Conservation (phyloP, 2,329 filamentous ascomycete genomes). For the Magnaporthales sp. region DNA sequence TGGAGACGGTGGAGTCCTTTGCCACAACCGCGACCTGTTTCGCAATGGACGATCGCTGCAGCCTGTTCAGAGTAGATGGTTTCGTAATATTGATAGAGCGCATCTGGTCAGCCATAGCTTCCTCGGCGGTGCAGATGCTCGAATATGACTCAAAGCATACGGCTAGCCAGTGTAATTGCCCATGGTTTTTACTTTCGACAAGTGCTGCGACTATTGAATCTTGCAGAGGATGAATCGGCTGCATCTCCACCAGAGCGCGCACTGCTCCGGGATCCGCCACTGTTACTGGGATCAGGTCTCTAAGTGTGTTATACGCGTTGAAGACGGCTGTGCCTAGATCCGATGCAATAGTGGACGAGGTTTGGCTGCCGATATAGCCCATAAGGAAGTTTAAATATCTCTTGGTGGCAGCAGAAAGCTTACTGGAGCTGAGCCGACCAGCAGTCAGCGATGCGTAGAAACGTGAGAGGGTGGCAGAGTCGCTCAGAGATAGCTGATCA, state of each 20-base stretch:
- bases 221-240: constrained; percentile 51
- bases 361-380: constrained; percentile 12
- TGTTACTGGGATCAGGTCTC: neutral
- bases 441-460: constrained; percentile 10
- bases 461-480: constrained; percentile 29
- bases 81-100: constrained; percentile 34
- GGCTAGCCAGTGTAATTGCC: constrained; percentile 39
- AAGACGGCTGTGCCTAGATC: constrained; percentile 4
- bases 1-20: constrained; percentile 51
- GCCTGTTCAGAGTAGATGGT: constrained; percentile 45
- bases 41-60: constrained; percentile 51
- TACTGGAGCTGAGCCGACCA: neutral
- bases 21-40: constrained; percentile 45
- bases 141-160: constrained; percentile 41
- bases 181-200: constrained; percentile 24
- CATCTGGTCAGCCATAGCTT: constrained; percentile 31
- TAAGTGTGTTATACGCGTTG: constrained; percentile 2
- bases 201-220: constrained; percentile 45
- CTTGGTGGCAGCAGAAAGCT: neutral
- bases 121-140: constrained; percentile 32
- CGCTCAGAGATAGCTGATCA: constrained; percentile 38
- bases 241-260: constrained; percentile 13
- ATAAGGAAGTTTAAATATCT: constrained; percentile 12
- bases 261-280: constrained; percentile 1
- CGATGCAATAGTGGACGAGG: constrained; percentile 1